Base-by-base conservation (phyloP, 108 stramenopile species). In the Nannochloropsis salina region DNA sequence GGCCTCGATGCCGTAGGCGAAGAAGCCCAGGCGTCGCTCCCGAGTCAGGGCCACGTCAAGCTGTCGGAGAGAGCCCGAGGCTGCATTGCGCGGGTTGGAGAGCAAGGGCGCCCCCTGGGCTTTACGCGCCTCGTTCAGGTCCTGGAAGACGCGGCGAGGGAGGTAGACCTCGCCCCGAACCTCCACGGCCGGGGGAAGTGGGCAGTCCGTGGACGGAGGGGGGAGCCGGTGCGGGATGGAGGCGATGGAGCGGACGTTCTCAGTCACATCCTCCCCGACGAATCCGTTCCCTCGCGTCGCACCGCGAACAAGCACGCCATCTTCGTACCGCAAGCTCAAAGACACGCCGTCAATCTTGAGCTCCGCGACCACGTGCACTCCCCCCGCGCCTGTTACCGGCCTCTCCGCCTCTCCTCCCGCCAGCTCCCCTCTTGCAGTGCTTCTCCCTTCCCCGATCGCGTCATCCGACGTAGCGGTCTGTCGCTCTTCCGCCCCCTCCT, bases 331-430 rank as follows among this genome's bases (percentile, higher is more conserved):
- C 11, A 96, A 84, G 8, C 95, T 94, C 21, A 96, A 86, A 79
- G 94, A 93, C 61, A 97, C 88, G 3, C 97, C 97, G 91, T 98
- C 97, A 83, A 98, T 88, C 91, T 98, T 98, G 41, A 96, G 96
- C 90, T 98, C 97, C 31, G 96, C 95, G 21, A 88, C 87, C 21
- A 88, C 42, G 21, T 41, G 12, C n/a, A 43, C 2, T 51, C 9
- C 84, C 10, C 31, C 31, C n/a, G 12, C 6, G 45, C 84, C n/a
- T 44, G 41, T 8, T 44, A 80, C 10, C 80, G 40, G 10, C 44
- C 81, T 10, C 22, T n/a, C 31, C 22, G 9, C 1, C 20, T 40
- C 45, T 82, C 45, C 81, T 22, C 82, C 44, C 80, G 21, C 20
- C 82, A 51, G n/a, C 81, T 82, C 20, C 47, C 41, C 51, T 5